A percentile compares a stretch with the other conserved stretches of the same genome.
Conservation (phyloP, 371 early-diverging fungal genomes). For the Enterocytospora artemiae region DNA sequence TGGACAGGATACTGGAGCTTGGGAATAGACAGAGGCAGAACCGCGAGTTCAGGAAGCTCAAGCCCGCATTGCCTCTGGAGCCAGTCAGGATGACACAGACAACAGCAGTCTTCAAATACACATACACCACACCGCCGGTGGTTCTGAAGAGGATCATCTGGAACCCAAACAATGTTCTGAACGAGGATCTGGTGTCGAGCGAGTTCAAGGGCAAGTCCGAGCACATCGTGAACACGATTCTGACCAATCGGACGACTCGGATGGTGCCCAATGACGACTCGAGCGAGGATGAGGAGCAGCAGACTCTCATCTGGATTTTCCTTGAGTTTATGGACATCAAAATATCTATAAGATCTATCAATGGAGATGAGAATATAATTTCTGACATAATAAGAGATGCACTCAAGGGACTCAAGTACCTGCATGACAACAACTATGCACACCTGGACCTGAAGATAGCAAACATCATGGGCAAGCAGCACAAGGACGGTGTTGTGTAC, state of each 20-base stretch:
- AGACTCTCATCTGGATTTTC: slow-evolving; percentile 57
- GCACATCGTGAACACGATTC: slow-evolving; percentile 48
- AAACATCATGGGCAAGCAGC: slow-evolving; percentile 56
- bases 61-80: slow-evolving; percentile 28
- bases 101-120: slow-evolving; percentile 50
- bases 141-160: slow-evolving; percentile 56
- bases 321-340: slow-evolving; percentile 51
- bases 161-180: slow-evolving; percentile 32
- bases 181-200: slow-evolving; percentile 43
- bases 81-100: slow-evolving; percentile 53
- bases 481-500: slow-evolving; percentile 34
- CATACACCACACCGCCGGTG: slow-evolving; percentile 8
- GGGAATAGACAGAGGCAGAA: slow-evolving; percentile 48
- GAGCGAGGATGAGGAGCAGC: slow-evolving; percentile 32
- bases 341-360: slow-evolving; percentile 36
- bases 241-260: slow-evolving; percentile 31
- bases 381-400: slow-evolving; percentile 47
- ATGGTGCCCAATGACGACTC: neutral
- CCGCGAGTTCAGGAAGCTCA: slow-evolving; percentile 38
- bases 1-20: slow-evolving; percentile 41
- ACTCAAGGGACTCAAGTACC: slow-evolving; percentile 49
- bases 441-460: slow-evolving; percentile 59
- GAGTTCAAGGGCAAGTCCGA: slow-evolving; percentile 30
- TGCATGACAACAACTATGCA: slow-evolving; percentile 53
- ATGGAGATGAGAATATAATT: slow-evolving; percentile 51